Conservation (phyloP, 805 yeast species). For the Helenozyma baotianmanensis region DNA sequence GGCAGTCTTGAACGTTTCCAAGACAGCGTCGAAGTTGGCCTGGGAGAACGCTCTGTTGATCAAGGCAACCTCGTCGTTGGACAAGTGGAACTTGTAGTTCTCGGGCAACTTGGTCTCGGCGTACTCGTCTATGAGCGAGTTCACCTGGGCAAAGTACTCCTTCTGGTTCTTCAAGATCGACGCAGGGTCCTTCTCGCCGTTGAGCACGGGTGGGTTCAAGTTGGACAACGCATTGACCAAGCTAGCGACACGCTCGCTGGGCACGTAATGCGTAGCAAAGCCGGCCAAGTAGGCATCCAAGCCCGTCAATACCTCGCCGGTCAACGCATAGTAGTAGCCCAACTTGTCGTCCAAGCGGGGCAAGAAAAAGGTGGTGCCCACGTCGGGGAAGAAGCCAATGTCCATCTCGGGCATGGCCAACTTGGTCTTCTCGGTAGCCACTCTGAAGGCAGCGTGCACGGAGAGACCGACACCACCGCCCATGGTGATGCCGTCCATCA, state of each 20-base stretch:
- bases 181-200: conserved; percentile 21
- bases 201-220: conserved; percentile 42
- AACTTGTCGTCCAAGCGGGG: conserved; percentile 77
- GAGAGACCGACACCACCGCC: conserved; percentile 97
- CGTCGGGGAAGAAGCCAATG: conserved; percentile 95
- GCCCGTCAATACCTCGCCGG: conserved; percentile 77
- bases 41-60: conserved; percentile 68
- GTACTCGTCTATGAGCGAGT: conserved; percentile 75
- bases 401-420: conserved; percentile 98
- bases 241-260: conserved; percentile 56
- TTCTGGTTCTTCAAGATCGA: conserved; percentile 20
- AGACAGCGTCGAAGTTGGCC: conserved; percentile 49
- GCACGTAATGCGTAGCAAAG: conserved; percentile 85
- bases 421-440: conserved; percentile 87
- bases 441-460: conserved; percentile 85
- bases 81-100: conserved; percentile 54
- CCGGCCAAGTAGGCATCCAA: conserved; percentile 80
- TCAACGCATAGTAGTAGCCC: conserved; percentile 81
- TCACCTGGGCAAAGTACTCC: conserved; percentile 54
- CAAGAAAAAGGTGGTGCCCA: conserved; percentile 86
- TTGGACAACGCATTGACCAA: conserved; percentile 63
- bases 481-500: conserved; percentile 92
- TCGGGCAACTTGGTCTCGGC: conserved; percentile 58
- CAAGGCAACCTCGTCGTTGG: conserved; percentile 51
- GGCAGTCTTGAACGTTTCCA: conserved; percentile 47